Evolutionary conservation across 2,329 filamentous ascomycete genomes (phyloP).

Genomic region (Fusarium marasasianum): DNA sequence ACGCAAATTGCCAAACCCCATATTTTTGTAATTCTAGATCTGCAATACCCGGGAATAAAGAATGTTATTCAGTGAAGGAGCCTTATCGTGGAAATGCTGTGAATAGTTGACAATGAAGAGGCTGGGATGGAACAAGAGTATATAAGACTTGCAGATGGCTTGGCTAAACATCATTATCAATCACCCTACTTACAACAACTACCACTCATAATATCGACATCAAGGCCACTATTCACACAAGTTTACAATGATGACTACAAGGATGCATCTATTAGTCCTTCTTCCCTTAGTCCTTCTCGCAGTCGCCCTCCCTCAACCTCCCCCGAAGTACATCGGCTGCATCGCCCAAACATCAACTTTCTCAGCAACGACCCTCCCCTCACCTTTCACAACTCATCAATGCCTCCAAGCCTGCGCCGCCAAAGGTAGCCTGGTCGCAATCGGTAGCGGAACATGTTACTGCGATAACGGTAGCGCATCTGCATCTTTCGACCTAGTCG

Average conservation of each 20-base stretch:
- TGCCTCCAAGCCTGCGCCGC: slow-evolving; percentile 19
- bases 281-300: slow-evolving; percentile 38
- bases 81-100: neutral
- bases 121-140: neutral
- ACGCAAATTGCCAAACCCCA: neutral
- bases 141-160: slow-evolving; percentile 3
- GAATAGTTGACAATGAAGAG: neutral
- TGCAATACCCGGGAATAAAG: neutral
- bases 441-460: slow-evolving; percentile 36
- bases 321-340: slow-evolving; percentile 45
- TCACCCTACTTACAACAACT: neutral
- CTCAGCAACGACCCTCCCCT: slow-evolving; percentile 15
- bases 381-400: slow-evolving; percentile 19
- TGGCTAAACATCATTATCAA: neutral
- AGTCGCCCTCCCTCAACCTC: slow-evolving; percentile 14
- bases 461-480: slow-evolving; percentile 26
- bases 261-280: slow-evolving; percentile 16
- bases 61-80: neutral
- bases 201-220: neutral
- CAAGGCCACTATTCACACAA: neutral
- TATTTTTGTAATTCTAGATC: neutral
- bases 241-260: neutral
- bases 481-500: slow-evolving; percentile 18
- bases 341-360: slow-evolving; percentile 34
- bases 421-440: slow-evolving; percentile 34